Conservation (phyloP, 2,329 filamentous ascomycete species). For the Paracamarosporium sp. region DNA sequence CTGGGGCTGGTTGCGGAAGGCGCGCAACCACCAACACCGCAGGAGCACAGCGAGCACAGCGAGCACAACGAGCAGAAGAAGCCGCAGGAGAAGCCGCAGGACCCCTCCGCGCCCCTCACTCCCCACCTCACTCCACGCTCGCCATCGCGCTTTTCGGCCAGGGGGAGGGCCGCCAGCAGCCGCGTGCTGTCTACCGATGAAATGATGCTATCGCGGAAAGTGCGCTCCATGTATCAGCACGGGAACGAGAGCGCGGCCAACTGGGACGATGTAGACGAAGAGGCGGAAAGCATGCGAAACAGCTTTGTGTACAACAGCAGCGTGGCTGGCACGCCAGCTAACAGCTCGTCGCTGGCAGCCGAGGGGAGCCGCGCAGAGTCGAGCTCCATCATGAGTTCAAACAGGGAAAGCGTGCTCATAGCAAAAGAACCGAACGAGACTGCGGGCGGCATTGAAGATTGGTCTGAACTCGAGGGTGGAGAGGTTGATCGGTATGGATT, state of each 20-base stretch:
- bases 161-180: slow-evolving; percentile 42
- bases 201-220: slow-evolving; percentile 67
- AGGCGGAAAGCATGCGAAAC: slow-evolving; percentile 20
- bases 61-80: slow-evolving; percentile 16
- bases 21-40: slow-evolving; percentile 18
- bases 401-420: slow-evolving; percentile 42
- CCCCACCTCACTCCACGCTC: slow-evolving; percentile 43
- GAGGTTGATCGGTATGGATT: slow-evolving; percentile 72
- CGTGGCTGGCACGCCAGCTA: slow-evolving; percentile 25
- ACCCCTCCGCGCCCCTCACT: slow-evolving; percentile 21
- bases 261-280: slow-evolving; percentile 44
- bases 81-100: slow-evolving; percentile 21
- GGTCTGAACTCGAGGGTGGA: slow-evolving; percentile 64
- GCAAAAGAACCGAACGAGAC: slow-evolving; percentile 62
- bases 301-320: slow-evolving; percentile 35
- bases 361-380: slow-evolving; percentile 34
- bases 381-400: slow-evolving; percentile 37
- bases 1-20: slow-evolving; percentile 31
- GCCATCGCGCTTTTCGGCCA: slow-evolving; percentile 44
- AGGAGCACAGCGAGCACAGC: too few species aligned
- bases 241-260: slow-evolving; percentile 63
- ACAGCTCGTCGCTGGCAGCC: slow-evolving; percentile 36
- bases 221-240: slow-evolving; percentile 69
- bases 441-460: slow-evolving; percentile 70
- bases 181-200: slow-evolving; percentile 69